phyloP scores from a whole-genome alignment of 441 rosid species.

The Cnidoscolus chayamansa region DNA sequence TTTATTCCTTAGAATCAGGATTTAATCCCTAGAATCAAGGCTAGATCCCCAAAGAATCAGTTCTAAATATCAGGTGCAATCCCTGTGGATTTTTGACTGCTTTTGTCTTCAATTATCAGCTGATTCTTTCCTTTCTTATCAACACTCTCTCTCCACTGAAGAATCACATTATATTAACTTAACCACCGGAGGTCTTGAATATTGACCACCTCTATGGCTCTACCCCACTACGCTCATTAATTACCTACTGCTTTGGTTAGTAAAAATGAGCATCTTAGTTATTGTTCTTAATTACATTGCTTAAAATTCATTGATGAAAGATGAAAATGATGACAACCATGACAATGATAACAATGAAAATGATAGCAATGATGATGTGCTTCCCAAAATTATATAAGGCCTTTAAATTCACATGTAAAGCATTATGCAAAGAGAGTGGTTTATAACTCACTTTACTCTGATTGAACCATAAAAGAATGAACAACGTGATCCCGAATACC shows the following conservation, averaged over 20 bases:
- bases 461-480: slow-evolving; percentile 72
- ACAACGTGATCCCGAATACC: slow-evolving; percentile 81
- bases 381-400: not conserved
- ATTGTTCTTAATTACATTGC: not conserved
- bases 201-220: not conserved
- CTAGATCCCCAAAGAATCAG: too few relatives aligned
- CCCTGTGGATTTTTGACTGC: too few relatives aligned
- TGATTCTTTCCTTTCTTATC: not conserved
- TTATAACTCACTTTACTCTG: slow-evolving; percentile 66
- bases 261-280: not conserved
- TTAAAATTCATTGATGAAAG: slow-evolving; percentile 2
- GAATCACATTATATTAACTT: not conserved
- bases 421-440: slow-evolving; percentile 6
- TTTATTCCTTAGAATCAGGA: too few relatives aligned
- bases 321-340: not conserved
- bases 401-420: not conserved
- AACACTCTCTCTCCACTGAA: not conserved
- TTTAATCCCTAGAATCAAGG: too few relatives aligned
- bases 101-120: too few relatives aligned
- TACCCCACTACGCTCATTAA: not conserved
- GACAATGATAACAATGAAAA: not conserved
- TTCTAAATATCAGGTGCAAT: too few relatives aligned
- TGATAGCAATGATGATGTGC: not conserved
- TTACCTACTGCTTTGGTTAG: not conserved
- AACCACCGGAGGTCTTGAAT: not conserved